Conservation (phyloP, 2,329 filamentous ascomycete species). For the Aureobasidium leucospermi region DNA sequence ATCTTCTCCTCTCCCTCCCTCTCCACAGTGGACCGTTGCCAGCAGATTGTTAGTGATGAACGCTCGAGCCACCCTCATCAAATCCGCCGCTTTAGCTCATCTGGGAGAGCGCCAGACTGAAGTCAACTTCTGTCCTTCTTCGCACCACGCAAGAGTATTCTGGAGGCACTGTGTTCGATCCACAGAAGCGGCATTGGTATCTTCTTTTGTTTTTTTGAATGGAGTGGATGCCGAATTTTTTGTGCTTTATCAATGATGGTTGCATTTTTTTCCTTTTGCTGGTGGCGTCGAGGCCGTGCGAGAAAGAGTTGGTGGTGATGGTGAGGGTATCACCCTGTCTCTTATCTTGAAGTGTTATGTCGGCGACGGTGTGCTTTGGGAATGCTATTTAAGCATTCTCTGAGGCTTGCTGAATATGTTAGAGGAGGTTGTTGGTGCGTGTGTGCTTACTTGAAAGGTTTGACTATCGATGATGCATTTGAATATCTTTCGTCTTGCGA, state of each 20-base stretch:
- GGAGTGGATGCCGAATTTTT: too few relatives aligned
- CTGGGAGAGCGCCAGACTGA: slow-evolving; percentile 33
- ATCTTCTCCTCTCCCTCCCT: too few relatives aligned
- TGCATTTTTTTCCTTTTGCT: neutral
- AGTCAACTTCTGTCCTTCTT: slow-evolving; percentile 25
- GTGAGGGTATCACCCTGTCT: neutral
- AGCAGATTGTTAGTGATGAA: neutral
- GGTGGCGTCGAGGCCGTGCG: neutral
- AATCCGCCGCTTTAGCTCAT: slow-evolving; percentile 28
- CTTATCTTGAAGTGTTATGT: too few relatives aligned
- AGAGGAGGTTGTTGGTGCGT: too few relatives aligned
- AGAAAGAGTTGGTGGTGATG: neutral
- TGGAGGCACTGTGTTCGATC: slow-evolving; percentile 33
- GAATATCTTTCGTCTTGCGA: too few relatives aligned
- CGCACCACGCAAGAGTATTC: slow-evolving; percentile 22
- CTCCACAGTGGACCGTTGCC: neutral
- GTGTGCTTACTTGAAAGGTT: too few relatives aligned
- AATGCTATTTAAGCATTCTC: neutral
- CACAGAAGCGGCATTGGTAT: slow-evolving; percentile 27
- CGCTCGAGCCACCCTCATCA: neutral
- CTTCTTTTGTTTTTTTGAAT: neutral
- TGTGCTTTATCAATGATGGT: neutral
- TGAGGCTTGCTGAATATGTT: too few relatives aligned
- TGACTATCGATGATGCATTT: too few relatives aligned
- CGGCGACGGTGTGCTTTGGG: neutral